Base-by-base conservation (phyloP, 441 rosid species). In the Jatropha podagrica region DNA sequence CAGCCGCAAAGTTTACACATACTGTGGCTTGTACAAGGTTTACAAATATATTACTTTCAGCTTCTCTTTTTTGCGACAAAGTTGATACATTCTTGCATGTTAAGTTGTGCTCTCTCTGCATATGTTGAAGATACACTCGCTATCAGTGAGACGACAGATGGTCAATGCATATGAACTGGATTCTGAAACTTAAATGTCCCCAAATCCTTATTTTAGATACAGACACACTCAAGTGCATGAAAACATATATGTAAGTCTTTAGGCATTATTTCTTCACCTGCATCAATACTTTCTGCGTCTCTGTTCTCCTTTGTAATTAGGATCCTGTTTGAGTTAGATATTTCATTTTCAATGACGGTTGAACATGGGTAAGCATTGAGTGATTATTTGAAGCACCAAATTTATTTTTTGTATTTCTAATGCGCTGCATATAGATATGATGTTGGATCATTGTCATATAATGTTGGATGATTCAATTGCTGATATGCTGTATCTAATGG, bases 1-100 rank as follows among this genome's bases (percentile, higher is more conserved):
- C 38, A 58, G 68, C 38, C 67, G 74, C 55, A 85, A 66, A 60
- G 67, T 78, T 27, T 83, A 85, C 66, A 79, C 80, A 20, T 83
- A 85, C 9, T 85, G 83, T 69, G 91, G 91, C 18, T 79, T 88
- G 70, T 88, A 85, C 79, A 78, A 86, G 91, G 89, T 88, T 66
- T 63, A 38, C 49, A 52, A 44, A 26, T 63, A 37, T 49, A 4
- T 20, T 32, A 18, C 9, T 15, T 37, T 10, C 3, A 48, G 7
- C 27, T 74, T 44, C 15, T 59, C 46, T 72, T 65, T 51, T 68
- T 49, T 63, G n/a, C 6, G 15, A 52, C 48, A 44, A 44, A 44
- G 7, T 72, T 46, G 46, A 63, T 63, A 46, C 37, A 5, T 17
- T 51, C 32, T 63, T 7, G 73, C 12, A 23, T 54, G 63, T 40